Conservation (phyloP, 2,329 filamentous ascomycete genomes). For the Graphilbum sp. region DNA sequence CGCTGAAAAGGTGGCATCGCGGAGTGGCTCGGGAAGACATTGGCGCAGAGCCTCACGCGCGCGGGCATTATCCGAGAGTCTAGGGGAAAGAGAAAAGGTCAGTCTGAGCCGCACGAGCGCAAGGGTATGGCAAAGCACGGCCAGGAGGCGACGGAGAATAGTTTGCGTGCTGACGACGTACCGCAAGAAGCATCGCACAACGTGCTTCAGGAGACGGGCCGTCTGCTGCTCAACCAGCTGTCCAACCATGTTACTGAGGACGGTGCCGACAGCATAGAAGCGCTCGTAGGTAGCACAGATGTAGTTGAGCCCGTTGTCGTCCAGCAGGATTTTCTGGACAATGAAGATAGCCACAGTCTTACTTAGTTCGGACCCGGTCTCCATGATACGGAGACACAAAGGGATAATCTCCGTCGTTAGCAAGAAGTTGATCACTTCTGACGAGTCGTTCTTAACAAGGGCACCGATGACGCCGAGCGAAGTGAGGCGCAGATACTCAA, state of each 20-base stretch:
- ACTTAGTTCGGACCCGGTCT: conserved; percentile 93
- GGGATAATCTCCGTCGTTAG: conserved; percentile 97
- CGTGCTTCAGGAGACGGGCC: conserved; percentile 87
- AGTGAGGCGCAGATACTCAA: conserved; percentile 91
- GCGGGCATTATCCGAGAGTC: conserved; percentile 87
- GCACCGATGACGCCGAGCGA: conserved; percentile 94
- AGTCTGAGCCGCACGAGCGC: too few relatives aligned
- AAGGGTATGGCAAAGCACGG: too few relatives aligned
- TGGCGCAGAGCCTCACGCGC: conserved; percentile 89
- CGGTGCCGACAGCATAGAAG: conserved; percentile 95
- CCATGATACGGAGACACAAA: conserved; percentile 95
- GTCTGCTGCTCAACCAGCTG: conserved; percentile 97
- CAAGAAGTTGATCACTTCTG: conserved; percentile 97
- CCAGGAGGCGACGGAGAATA: too few relatives aligned
- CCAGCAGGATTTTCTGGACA: conserved; percentile 93
- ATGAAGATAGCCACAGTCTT: conserved; percentile 99
- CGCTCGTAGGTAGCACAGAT: conserved; percentile 98
- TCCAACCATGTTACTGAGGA: conserved; percentile 96
- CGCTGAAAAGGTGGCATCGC: conserved; percentile 91
- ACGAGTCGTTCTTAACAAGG: conserved; percentile 95
- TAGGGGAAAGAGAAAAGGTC: conserved; percentile 19
- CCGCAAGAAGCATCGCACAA: conserved; percentile 92
- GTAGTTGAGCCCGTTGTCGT: conserved; percentile 92
- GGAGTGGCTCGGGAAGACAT: conserved; percentile 94
- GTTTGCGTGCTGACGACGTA: too few relatives aligned